A percentile compares a stretch with the other conserved stretches of the same genome.
These are phyloP conservation scores for Clonostachys rosea DNA, from an alignment of 2,329 filamentous ascomycete species.

Conservation along the genomic window DNA sequence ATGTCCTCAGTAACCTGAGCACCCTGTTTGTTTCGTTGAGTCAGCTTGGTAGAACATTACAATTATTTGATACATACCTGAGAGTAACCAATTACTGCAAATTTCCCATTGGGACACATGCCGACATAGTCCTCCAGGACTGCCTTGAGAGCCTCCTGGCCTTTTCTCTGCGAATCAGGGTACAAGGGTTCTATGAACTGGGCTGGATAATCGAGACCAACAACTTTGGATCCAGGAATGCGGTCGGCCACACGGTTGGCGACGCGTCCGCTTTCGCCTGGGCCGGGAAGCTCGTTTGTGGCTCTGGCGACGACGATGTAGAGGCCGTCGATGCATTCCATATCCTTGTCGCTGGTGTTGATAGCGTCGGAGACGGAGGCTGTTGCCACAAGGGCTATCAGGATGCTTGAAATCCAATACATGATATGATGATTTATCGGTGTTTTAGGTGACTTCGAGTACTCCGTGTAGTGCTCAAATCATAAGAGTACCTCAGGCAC, in stretches of 20 bases:
- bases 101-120: slow-evolving; percentile 29
- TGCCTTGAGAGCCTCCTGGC: slow-evolving; percentile 19
- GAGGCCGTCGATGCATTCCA: slow-evolving; percentile 25
- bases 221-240: slow-evolving; percentile 25
- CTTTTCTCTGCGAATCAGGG: slow-evolving; percentile 23
- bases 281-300: slow-evolving; percentile 23
- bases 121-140: slow-evolving; percentile 22
- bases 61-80: slow-evolving; percentile 17
- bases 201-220: slow-evolving; percentile 31
- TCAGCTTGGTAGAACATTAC: background rate
- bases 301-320: slow-evolving; percentile 34
- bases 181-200: slow-evolving; percentile 18
- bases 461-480: no score
- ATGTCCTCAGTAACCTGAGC: slow-evolving; percentile 29
- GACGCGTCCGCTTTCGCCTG: slow-evolving; percentile 23
- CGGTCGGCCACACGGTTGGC: slow-evolving; percentile 21
- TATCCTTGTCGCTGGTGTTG: slow-evolving; percentile 1
- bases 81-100: slow-evolving; percentile 35
- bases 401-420: no score
- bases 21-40: slow-evolving; percentile 16
- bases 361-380: slow-evolving; percentile 12
- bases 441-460: no score
- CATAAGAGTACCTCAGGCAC: no score
- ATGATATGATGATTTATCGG: no score
- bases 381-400: slow-evolving; percentile 1